A percentile compares a stretch with the other conserved stretches of the same genome.
Conservation (phyloP, 164 flowering plant genomes). For the Macadamia integrifolia region DNA sequence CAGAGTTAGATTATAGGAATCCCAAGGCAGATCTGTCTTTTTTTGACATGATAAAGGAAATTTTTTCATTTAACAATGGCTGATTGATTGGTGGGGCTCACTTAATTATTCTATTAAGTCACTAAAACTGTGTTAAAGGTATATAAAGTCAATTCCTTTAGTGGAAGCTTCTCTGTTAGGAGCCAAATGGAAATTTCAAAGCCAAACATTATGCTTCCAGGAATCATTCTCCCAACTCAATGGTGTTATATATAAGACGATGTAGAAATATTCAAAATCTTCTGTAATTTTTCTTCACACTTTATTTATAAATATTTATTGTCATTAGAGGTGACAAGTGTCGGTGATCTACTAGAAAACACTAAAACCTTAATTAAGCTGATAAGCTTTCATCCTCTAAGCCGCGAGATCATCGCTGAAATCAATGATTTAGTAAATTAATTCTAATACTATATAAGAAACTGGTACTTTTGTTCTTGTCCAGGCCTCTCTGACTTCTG, state of each 20-base stretch:
- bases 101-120: neutral
- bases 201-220: neutral
- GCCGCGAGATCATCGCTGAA: too few relatives aligned
- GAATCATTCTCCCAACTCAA: neutral
- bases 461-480: too few relatives aligned
- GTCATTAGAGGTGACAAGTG: neutral
- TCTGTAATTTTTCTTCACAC: neutral
- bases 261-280: too few relatives aligned
- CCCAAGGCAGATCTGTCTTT: neutral
- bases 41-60: neutral
- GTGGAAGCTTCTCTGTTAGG: neutral
- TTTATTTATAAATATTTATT: too few relatives aligned
- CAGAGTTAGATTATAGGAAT: neutral
- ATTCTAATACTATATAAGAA: neutral
- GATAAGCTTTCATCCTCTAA: too few relatives aligned
- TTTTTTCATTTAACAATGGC: neutral
- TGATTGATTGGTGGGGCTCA: neutral
- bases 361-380: too few relatives aligned
- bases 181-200: neutral
- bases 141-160: neutral
- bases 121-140: neutral
- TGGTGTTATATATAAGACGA: neutral
- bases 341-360: too few relatives aligned
- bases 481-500: too few relatives aligned
- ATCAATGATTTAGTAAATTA: too few relatives aligned